A percentile compares a stretch with the other conserved stretches of the same genome.
These are phyloP conservation scores for Coriolopsis trogii DNA, from an alignment of 1,284 basidiomycete species.

Conservation along the genomic window DNA sequence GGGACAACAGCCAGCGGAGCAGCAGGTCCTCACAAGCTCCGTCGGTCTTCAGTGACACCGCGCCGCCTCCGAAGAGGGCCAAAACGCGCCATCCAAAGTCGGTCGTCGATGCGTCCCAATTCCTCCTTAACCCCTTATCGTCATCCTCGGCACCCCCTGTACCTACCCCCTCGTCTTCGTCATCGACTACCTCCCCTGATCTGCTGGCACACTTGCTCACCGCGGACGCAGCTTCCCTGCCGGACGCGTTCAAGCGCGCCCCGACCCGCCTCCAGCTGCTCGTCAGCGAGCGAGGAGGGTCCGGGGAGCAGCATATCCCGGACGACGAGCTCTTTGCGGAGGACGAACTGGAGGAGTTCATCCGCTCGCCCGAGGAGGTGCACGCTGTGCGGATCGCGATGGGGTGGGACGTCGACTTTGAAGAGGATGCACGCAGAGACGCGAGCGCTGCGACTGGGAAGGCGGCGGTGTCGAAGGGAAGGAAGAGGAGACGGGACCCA, in stretches of 20 bases:
- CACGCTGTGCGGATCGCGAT: constrained; percentile 37
- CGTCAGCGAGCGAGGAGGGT: constrained; percentile 52
- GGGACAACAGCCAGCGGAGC: constrained; percentile 8
- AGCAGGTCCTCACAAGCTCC: constrained; percentile 3
- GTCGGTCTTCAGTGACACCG: constrained; percentile 5
- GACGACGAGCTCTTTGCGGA: constrained; percentile 49
- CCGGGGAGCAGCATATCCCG: constrained; percentile 37
- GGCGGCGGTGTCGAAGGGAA: constrained; percentile 14
- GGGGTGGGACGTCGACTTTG: constrained; percentile 34
- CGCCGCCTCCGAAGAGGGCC: constrained; percentile 33
- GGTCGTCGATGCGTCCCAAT: constrained; percentile 50
- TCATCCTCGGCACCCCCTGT: constrained; percentile 16
- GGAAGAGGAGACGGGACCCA: constrained; percentile 7
- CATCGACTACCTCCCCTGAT: constrained; percentile 17
- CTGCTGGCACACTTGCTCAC: constrained; percentile 53
- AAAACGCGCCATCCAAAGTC: constrained; percentile 42
- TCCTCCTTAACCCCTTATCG: constrained; percentile 57
- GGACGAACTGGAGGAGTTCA: constrained; percentile 45
- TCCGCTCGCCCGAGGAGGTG: constrained; percentile 40
- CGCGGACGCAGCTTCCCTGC: constrained; percentile 40
- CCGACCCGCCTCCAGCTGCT: constrained; percentile 70
- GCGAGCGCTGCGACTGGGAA: background rate
- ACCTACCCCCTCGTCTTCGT: constrained; percentile 26
- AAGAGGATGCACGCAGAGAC: background rate
- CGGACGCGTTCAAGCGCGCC: constrained; percentile 32